Base-by-base conservation (phyloP, 257 asterid genomes). In the Petunia secreta region DNA sequence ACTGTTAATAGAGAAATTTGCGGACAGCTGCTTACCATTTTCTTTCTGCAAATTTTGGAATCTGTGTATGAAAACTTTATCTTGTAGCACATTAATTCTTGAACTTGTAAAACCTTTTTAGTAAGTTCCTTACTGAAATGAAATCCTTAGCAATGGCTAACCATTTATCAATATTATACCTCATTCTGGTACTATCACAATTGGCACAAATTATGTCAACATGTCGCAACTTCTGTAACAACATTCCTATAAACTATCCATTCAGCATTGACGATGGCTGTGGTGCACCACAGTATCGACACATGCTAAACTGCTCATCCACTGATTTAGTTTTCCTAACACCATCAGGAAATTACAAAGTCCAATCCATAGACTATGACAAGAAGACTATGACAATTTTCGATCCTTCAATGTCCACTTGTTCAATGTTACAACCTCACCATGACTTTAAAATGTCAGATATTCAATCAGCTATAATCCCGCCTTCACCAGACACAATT, bases 361-460 rank as follows among this genome's bases (percentile, higher is more conserved):
- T 94, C 75, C 93, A 93, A 53, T 84, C 88, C 73, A 89, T 93
- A 39, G 98, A 94, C 52, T 94, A 94, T 86, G 57, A 66, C 44
- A 85, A 85, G 75, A 82, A 86, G 41, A 84, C 75, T 48, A 11
- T 92, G 4, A 77, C 83, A 14, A 55, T 94, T 6, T 92, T 80
- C 86, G 98, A 94, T 74, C 98, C 98, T 0, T 80, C 97, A 77
- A 94, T 94, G 98, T 91, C 98, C 60, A 94, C 98, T 15, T 94
- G 98, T 87, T 91, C 98, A 78, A 91, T 92, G 54, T 91, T 92
- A 58, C 98, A 92, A 83, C 98, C 98, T 6, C 98, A 91, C 84
- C 98, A 86, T 44, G 97, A 94, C 85, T 93, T 93, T 54, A 9
- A 89, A 82, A 84, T 94, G 92, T 85, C 97, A 9, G 96, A 92